Conservation (phyloP, 2,329 filamentous ascomycete genomes). For the Byssochlamys sp. region DNA sequence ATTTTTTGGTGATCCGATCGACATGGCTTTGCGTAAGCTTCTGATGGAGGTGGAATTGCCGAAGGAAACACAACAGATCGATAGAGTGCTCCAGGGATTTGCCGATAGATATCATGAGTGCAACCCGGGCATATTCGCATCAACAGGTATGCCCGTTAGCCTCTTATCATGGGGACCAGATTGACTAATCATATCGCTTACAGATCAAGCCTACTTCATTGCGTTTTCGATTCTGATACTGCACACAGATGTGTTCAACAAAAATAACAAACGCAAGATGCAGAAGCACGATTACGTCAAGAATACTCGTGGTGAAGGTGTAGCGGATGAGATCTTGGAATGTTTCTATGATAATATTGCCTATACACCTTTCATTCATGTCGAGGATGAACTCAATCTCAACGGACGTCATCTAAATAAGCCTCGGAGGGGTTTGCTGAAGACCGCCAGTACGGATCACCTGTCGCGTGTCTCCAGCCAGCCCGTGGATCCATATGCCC, state of each 20-base stretch:
- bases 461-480: constrained; percentile 61
- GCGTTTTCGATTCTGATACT: constrained; percentile 93
- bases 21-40: constrained; percentile 92
- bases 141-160: constrained; percentile 44
- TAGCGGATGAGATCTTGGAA: constrained; percentile 85
- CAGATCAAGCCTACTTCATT: constrained; percentile 93
- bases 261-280: constrained; percentile 99
- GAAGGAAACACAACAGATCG: constrained; percentile 96
- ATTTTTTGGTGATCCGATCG: constrained; percentile 94
- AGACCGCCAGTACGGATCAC: constrained; percentile 54
- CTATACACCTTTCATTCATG: constrained; percentile 95
- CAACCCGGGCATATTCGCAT: constrained; percentile 88
- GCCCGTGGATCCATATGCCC: constrained; percentile 85
- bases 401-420: constrained; percentile 65
- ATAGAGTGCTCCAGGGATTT: constrained; percentile 85
- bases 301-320: constrained; percentile 81
- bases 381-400: constrained; percentile 74
- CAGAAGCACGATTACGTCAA: constrained; percentile 90
- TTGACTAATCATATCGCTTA: constrained; percentile 6
- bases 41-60: constrained; percentile 93
- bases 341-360: constrained; percentile 98
- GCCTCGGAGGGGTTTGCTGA: constrained; percentile 60
- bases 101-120: constrained; percentile 96
- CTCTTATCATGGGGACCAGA: neutral
- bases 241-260: constrained; percentile 98